phyloP scores from a whole-genome alignment of 352 stramenopile genomes.

The Pythium grandisporangium region DNA sequence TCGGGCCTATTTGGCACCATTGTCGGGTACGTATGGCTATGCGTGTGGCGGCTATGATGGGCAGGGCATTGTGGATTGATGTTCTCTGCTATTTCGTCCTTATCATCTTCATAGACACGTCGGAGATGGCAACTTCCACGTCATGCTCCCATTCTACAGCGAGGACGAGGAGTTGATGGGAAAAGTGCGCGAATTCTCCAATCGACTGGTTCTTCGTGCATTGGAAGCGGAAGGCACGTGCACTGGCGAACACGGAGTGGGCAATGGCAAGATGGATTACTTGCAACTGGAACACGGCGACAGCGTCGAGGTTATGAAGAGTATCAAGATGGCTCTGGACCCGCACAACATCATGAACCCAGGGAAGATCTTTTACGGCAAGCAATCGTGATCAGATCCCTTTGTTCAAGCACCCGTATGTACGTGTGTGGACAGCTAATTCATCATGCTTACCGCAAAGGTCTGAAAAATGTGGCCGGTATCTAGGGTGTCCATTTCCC shows the following conservation, averaged over 20 bases:
- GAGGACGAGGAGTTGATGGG: slow-evolving; percentile 81
- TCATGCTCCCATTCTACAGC: slow-evolving; percentile 89
- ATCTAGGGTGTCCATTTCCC: no score
- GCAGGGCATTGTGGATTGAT: no score
- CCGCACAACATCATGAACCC: slow-evolving; percentile 96
- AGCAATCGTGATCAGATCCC: no score
- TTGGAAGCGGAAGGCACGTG: slow-evolving; percentile 92
- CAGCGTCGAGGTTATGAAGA: slow-evolving; percentile 89
- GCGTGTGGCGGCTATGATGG: no score
- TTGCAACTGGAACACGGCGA: slow-evolving; percentile 77
- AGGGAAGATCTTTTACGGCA: slow-evolving; percentile 93
- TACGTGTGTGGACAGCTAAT: no score
- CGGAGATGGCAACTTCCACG: slow-evolving; percentile 98
- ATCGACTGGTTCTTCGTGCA: slow-evolving; percentile 75
- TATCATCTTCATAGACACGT: slow-evolving; percentile 52
- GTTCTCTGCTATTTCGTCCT: no score
- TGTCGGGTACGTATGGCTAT: slow-evolving; percentile 59
- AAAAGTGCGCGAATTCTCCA: slow-evolving; percentile 86
- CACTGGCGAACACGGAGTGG: slow-evolving; percentile 97
- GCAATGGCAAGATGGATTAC: slow-evolving; percentile 93
- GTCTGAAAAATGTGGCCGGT: no score
- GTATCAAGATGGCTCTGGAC: slow-evolving; percentile 93
- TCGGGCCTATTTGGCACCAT: slow-evolving; percentile 88
- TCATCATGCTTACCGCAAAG: no score
- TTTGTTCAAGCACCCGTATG: no score